These are phyloP conservation scores for Chalciporus sphaerocephalus DNA, from an alignment of 768 basidiomycete species.

Conservation along the genomic window DNA sequence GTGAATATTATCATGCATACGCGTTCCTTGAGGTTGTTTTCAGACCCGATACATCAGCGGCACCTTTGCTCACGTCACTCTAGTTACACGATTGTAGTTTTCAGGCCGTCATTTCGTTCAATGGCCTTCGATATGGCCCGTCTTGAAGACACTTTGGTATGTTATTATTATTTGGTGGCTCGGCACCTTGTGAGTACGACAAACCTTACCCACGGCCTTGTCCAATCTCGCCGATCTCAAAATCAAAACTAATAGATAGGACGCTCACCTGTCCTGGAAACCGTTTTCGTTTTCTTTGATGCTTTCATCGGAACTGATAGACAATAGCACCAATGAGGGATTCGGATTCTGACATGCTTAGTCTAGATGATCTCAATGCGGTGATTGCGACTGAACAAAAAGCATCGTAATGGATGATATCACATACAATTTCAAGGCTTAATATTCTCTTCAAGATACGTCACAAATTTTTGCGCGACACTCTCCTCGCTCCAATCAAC, in stretches of 20 bases:
- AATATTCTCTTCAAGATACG: slow-evolving; percentile 69
- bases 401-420: not conserved
- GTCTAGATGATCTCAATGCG: too few relatives aligned
- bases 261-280: not conserved
- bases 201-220: not conserved
- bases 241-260: not conserved
- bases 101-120: too few relatives aligned
- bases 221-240: not conserved
- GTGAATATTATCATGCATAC: not conserved
- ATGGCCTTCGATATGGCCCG: too few relatives aligned
- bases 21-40: not conserved
- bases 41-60: not conserved
- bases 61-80: not conserved
- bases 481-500: slow-evolving; percentile 76
- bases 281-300: too few relatives aligned
- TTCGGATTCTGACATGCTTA: too few relatives aligned
- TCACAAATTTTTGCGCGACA: slow-evolving; percentile 64
- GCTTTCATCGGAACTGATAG: too few relatives aligned
- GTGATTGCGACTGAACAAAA: too few relatives aligned
- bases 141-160: too few relatives aligned
- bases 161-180: not conserved
- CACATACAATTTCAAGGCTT: slow-evolving; percentile 33
- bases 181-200: not conserved
- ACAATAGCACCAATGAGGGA: too few relatives aligned
- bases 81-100: not conserved